phyloP scores from a whole-genome alignment of 164 flowering plant genomes.

The Chloranthus sessilifolius region DNA sequence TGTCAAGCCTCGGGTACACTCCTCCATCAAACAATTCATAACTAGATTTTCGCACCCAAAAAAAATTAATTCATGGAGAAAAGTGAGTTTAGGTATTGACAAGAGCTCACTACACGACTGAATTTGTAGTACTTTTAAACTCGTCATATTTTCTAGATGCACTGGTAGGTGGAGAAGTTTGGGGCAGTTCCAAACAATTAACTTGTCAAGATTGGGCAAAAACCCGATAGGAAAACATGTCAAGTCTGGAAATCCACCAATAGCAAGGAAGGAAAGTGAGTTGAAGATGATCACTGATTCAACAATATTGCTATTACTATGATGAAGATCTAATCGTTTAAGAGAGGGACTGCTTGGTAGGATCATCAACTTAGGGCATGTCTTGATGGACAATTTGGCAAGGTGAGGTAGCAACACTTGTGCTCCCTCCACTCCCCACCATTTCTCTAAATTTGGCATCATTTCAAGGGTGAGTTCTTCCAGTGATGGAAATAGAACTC shows the following conservation, averaged over 20 bases:
- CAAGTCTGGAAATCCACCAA: too few relatives aligned
- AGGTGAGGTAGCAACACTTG: constrained; percentile 7
- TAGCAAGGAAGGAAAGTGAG: constrained; percentile 16
- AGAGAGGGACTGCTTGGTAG: constrained; percentile 9
- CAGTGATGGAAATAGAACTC: constrained; percentile 15
- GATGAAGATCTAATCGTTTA: constrained; percentile 1
- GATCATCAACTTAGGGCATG: constrained; percentile 10
- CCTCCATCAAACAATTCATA: too few relatives aligned
- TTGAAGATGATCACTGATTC: constrained; percentile 4
- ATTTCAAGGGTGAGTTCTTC: constrained; percentile 1
- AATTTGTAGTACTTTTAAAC: too few relatives aligned
- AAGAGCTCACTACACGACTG: too few relatives aligned
- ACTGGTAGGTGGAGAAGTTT: too few relatives aligned
- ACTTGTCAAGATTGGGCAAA: too few relatives aligned
- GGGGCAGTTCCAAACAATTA: too few relatives aligned
- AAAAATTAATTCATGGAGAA: not conserved
- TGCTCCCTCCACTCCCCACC: constrained; percentile 3
- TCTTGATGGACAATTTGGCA: not conserved
- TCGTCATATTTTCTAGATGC: too few relatives aligned
- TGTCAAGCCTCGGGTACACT: too few relatives aligned
- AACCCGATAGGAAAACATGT: too few relatives aligned
- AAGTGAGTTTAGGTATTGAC: too few relatives aligned
- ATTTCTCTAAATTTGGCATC: constrained; percentile 12
- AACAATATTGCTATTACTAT: not conserved
- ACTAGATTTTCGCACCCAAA: not conserved